Conservation (phyloP, 345 rosid species). For the Gossypium anomalum region DNA sequence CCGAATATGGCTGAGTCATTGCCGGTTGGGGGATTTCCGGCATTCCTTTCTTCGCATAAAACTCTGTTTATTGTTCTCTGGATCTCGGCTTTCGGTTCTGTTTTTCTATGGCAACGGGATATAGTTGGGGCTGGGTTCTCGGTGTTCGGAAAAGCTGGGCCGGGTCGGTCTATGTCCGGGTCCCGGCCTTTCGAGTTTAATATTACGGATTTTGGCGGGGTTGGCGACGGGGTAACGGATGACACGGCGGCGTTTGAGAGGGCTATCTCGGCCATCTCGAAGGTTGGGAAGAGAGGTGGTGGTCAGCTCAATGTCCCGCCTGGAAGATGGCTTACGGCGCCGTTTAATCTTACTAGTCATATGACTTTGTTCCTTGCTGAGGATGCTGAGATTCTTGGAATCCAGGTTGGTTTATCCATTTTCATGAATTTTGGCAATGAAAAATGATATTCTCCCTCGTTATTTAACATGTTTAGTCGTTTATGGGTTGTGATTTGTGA, state of each 20-base stretch:
- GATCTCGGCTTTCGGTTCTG: slow-evolving; percentile 74
- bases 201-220: slow-evolving; percentile 86
- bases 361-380: slow-evolving; percentile 89
- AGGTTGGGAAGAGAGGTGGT: slow-evolving; percentile 65
- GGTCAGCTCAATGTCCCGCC: slow-evolving; percentile 93
- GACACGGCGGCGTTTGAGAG: slow-evolving; percentile 88
- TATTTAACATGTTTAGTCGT: no score
- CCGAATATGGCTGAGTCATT: slow-evolving; percentile 51
- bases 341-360: slow-evolving; percentile 91
- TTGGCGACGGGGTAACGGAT: slow-evolving; percentile 77
- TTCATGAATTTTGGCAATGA: neutral
- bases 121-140: slow-evolving; percentile 39
- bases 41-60: slow-evolving; percentile 63
- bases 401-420: slow-evolving; percentile 50
- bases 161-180: slow-evolving; percentile 40
- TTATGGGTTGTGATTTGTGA: neutral
- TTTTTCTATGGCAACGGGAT: slow-evolving; percentile 75
- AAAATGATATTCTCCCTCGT: neutral
- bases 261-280: slow-evolving; percentile 72
- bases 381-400: slow-evolving; percentile 75
- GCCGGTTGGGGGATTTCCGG: slow-evolving; percentile 46
- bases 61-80: slow-evolving; percentile 72
- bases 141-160: slow-evolving; percentile 34
- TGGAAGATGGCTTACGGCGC: slow-evolving; percentile 92
- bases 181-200: slow-evolving; percentile 63